Evolutionary conservation across 2,329 filamentous ascomycete genomes (phyloP).

Genomic region (Xylariaceae sp.): DNA sequence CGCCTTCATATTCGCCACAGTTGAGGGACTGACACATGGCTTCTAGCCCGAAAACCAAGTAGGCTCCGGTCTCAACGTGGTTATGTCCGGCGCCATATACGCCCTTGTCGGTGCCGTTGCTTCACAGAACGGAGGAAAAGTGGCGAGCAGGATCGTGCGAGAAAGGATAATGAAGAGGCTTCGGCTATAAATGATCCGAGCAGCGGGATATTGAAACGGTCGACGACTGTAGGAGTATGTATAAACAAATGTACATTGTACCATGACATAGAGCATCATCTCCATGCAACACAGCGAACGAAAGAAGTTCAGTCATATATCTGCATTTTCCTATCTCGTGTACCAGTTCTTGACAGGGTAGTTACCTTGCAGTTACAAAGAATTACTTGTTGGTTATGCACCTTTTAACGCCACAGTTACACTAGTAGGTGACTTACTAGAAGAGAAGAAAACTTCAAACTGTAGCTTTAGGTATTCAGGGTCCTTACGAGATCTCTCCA

Average conservation of each 20-base stretch:
- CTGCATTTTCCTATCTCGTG: no score
- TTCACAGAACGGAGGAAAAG: slow-evolving; percentile 82
- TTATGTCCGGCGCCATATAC: slow-evolving; percentile 79
- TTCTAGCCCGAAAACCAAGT: slow-evolving; percentile 67
- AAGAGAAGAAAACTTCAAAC: no score
- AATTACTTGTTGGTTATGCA: no score
- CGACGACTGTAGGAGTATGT: slow-evolving; percentile 32
- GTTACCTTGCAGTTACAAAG: no score
- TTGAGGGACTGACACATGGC: slow-evolving; percentile 31
- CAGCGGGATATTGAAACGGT: background rate
- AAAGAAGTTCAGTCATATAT: slow-evolving; percentile 14
- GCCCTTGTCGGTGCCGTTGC: slow-evolving; percentile 88
- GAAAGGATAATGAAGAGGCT: slow-evolving; percentile 72
- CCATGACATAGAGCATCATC: slow-evolving; percentile 27
- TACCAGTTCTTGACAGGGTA: no score
- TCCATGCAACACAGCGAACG: slow-evolving; percentile 14
- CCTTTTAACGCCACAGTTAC: no score
- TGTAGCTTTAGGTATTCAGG: no score
- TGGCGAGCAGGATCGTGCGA: slow-evolving; percentile 75
- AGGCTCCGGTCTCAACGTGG: slow-evolving; percentile 73
- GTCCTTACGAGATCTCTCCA: no score
- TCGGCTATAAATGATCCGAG: slow-evolving; percentile 12
- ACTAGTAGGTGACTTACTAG: no score
- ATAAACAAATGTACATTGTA: slow-evolving; percentile 36
- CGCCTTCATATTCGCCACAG: background rate